These are phyloP conservation scores for Ammopiptanthus mongolicus DNA, from an alignment of 306 rosid species.

Conservation along the genomic window DNA sequence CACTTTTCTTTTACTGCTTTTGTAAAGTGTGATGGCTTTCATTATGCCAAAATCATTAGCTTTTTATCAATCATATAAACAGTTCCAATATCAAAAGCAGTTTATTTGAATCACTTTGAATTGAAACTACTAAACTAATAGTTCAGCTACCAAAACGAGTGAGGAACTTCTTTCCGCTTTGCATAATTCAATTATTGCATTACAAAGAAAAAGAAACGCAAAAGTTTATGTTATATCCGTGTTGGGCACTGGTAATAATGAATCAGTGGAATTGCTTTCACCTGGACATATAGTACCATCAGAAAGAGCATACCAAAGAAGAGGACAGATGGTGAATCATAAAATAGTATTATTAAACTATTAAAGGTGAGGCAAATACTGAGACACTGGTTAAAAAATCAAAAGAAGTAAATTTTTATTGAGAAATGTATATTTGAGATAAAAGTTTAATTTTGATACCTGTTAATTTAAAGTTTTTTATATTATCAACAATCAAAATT, in stretches of 20 bases:
- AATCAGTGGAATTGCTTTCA: conserved; percentile 17
- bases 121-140: background rate
- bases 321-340: background rate
- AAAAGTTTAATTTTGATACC: no score
- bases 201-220: background rate
- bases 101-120: conserved; percentile 1
- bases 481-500: no score
- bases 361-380: background rate
- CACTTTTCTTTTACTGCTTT: conserved; percentile 23
- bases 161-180: background rate
- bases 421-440: no score
- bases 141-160: background rate
- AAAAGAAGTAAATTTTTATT: no score
- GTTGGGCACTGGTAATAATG: conserved; percentile 1
- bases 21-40: conserved; percentile 13
- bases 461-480: no score
- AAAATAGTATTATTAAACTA: conserved; percentile 9
- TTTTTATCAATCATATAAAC: conserved; percentile 6
- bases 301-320: conserved; percentile 13
- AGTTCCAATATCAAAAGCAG: background rate
- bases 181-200: background rate
- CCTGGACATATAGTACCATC: background rate
- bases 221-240: background rate
- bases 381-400: background rate
- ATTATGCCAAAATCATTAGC: conserved; percentile 31